Base-by-base conservation (phyloP, 1,284 basidiomycete genomes). In the Fistulina hepatica region DNA sequence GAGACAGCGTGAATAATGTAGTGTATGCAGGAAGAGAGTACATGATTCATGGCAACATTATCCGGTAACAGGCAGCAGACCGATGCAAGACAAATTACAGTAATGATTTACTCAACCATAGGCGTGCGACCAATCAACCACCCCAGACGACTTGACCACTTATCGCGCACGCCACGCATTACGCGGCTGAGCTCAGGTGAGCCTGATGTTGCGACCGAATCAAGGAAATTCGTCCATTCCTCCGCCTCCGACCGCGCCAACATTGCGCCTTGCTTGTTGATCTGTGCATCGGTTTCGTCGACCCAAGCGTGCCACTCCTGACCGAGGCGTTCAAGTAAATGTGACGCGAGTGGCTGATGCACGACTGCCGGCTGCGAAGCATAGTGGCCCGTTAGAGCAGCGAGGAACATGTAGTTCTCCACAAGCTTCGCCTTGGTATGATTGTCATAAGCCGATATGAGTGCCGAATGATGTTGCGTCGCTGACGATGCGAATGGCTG, bases 291-390 rank as follows among this genome's bases (percentile, higher is more conserved):
- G 21, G 86, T 64, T 31, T 66, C 67, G 30, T 72, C 63, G n/a
- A 83, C 64, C 83, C 83, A 88, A 10, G 72, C 73, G 34, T 60
- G 67, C 84, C 84, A 88, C 53, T 88, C 83, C 31, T 74, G 65
- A 8, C 63, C 48, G 24, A 88, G 57, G 11, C 80, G 76, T 2
- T 73, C 70, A 36, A 76, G 59, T 4, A 85, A 55, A 36, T 69
- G 55, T 6, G 72, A 73, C 6, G 57, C 63, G 16, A 86, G 59
- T 27, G 70, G 67, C 7, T 67, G 60, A 47, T 79, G 76, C 4
- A 77, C 65, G 5, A 85, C 64, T 2, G 72, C 55, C 0, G 81
- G 79, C n/a, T 30, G 27, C 48, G 84, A 81, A 2, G 66, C 63
- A 6, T 80, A 60, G 47, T 84, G 79, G 21, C 69, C 65, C 6